Evolutionary conservation across 768 basidiomycete species (phyloP).

Genomic region (Lactarius quietus): DNA sequence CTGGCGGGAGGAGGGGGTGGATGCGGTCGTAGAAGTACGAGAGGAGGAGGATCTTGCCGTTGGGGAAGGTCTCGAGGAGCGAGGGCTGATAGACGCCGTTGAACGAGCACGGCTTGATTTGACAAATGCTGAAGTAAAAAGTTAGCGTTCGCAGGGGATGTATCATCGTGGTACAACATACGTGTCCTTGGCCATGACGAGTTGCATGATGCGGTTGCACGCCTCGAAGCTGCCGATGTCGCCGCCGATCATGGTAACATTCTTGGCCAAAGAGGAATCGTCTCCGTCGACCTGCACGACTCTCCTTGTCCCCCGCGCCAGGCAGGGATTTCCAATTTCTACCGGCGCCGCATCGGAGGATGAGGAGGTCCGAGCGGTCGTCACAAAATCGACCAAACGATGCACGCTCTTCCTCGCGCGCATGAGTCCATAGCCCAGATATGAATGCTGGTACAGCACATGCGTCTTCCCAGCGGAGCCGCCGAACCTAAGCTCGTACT

Average conservation of each 20-base stretch:
- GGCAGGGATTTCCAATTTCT: constrained; percentile 73
- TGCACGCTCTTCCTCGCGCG: constrained; percentile 80
- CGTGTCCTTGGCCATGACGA: constrained; percentile 95
- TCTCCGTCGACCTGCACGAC: constrained; percentile 60
- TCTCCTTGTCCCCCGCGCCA: constrained; percentile 62
- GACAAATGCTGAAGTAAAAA: constrained; percentile 58
- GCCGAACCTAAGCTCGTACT: constrained; percentile 77
- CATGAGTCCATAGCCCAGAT: constrained; percentile 96
- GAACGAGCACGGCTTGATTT: constrained; percentile 93
- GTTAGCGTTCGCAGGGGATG: background rate
- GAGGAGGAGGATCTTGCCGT: constrained; percentile 82
- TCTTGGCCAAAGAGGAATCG: constrained; percentile 39
- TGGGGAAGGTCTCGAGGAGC: constrained; percentile 80
- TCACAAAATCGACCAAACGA: constrained; percentile 86
- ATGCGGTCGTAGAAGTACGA: constrained; percentile 99
- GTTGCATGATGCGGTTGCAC: constrained; percentile 76
- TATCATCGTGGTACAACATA: constrained; percentile 30
- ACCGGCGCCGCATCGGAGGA: constrained; percentile 26
- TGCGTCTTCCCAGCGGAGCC: constrained; percentile 47
- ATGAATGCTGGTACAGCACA: constrained; percentile 94
- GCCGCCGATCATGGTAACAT: constrained; percentile 83
- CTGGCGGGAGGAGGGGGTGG: constrained; percentile 58
- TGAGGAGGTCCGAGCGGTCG: constrained; percentile 39
- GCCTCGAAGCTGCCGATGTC: constrained; percentile 82
- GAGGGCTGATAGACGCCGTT: constrained; percentile 97